Percentiles rank a stretch among this genome's conserved stretches.
phyloP scores from a whole-genome alignment of 805 yeast species.

The Wickerhamiella sorbophila region DNA sequence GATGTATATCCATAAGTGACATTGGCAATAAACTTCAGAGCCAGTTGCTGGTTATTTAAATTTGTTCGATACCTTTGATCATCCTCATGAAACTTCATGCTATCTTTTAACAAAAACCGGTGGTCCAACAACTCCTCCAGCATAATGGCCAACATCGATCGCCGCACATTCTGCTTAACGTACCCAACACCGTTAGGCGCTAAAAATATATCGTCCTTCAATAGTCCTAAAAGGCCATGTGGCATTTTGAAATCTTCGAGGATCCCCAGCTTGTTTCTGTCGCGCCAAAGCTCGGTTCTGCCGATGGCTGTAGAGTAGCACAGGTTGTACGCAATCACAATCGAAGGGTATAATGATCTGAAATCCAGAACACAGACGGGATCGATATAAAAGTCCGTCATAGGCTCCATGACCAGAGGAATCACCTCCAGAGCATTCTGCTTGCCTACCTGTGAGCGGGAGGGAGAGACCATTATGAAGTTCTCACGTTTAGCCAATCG shows the following conservation, averaged over 20 bases:
- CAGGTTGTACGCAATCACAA: slow-evolving; percentile 80
- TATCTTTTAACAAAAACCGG: slow-evolving; percentile 60
- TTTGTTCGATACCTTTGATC: slow-evolving; percentile 29
- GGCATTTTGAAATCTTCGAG: slow-evolving; percentile 34
- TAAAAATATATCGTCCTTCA: slow-evolving; percentile 41
- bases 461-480: slow-evolving; percentile 60
- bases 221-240: slow-evolving; percentile 39
- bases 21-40: slow-evolving; percentile 79
- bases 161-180: slow-evolving; percentile 48
- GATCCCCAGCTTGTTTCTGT: slow-evolving; percentile 27
- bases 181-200: slow-evolving; percentile 85
- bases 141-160: slow-evolving; percentile 71
- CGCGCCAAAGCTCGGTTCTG: slow-evolving; percentile 21
- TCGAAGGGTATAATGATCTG: slow-evolving; percentile 86
- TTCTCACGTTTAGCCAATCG: slow-evolving; percentile 69
- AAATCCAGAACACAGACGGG: slow-evolving; percentile 87
- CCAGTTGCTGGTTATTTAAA: slow-evolving; percentile 67
- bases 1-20: slow-evolving; percentile 95
- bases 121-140: slow-evolving; percentile 68
- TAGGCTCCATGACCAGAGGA: slow-evolving; percentile 88
- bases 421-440: slow-evolving; percentile 79
- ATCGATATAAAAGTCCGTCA: slow-evolving; percentile 67
- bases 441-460: slow-evolving; percentile 61
- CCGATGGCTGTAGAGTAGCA: slow-evolving; percentile 36
- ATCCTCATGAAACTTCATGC: slow-evolving; percentile 38